Base-by-base conservation (phyloP, 2,329 filamentous ascomycete species). In the Diaporthe caulivora region DNA sequence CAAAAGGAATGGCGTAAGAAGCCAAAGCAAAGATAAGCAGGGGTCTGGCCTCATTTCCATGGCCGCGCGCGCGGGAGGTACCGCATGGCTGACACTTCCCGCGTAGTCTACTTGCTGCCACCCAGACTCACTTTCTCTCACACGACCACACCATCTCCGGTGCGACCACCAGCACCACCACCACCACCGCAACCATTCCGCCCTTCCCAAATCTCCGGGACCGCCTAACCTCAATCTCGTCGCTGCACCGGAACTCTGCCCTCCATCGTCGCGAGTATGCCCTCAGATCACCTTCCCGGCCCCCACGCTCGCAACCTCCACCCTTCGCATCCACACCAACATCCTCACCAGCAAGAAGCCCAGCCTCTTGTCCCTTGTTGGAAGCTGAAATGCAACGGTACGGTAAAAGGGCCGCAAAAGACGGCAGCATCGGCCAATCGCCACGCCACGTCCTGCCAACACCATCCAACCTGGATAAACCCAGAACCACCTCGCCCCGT, bases 21-120 rank as follows among this genome's bases (percentile, higher is more conserved):
- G 44, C 44, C 44, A 65, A 65, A 65, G 62, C 44, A 65, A 65
- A 65, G 62, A 65, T 65, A 65, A 65, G 62, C 62, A 65, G 62
- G 62, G 58, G 24, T 51, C 62, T 15, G 13, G 37, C 8, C 44
- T 65, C 44, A 51, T 65, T 65, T 51, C 62, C 57, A 62, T 44
- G 13, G 47, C 62, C 29, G 29, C 62, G 37, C 24, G 44, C 60
- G 60, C 44, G 62, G 62, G 62, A 65, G 62, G 44, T 51, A 65
- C 62, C 62, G 62, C 62, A 49, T 44, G 62, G 29, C 18, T 31
- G 21, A 37, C 29, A 7, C 29, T 34, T 24, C 44, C 42, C 37
- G 15, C 49, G n/a, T 53, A 17, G 29, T 17, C 29, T n/a, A 55
- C 53, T 13, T 34, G 6, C 11, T 18, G 24, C 42, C 26, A 49